Evolutionary conservation across 257 asterid species (phyloP).

Genomic region (Linderniella brevidens): DNA sequence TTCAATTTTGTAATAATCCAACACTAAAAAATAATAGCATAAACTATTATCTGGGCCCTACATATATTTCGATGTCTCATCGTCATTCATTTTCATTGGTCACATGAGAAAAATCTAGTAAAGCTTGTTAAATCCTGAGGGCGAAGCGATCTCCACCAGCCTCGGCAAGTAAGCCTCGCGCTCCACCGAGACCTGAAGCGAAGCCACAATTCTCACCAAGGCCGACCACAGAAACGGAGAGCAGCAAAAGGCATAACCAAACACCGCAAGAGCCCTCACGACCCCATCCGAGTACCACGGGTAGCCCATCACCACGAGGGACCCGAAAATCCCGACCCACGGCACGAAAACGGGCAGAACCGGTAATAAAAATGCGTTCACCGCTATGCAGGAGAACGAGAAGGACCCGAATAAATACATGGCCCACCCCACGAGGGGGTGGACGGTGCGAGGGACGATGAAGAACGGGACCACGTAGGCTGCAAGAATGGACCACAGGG

Average conservation of each 20-base stretch:
- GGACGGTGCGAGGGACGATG: slow-evolving; percentile 64
- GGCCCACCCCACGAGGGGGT: slow-evolving; percentile 76
- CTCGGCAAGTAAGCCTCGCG: slow-evolving; percentile 74
- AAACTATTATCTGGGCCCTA: no score
- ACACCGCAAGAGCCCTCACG: slow-evolving; percentile 53
- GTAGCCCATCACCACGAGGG: slow-evolving; percentile 67
- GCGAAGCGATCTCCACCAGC: slow-evolving; percentile 36
- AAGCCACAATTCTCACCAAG: slow-evolving; percentile 32
- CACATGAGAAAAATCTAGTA: no score
- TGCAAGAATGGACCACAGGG: slow-evolving; percentile 53
- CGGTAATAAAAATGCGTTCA: slow-evolving; percentile 53
- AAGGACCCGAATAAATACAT: slow-evolving; percentile 57
- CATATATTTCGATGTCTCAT: no score
- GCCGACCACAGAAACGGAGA: slow-evolving; percentile 48
- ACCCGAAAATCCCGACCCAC: slow-evolving; percentile 48
- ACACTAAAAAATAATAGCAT: no score
- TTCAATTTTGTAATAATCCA: no score
- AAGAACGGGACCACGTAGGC: slow-evolving; percentile 56
- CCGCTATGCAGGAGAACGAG: slow-evolving; percentile 37
- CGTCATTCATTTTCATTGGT: no score
- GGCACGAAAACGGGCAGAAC: slow-evolving; percentile 49
- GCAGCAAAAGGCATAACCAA: slow-evolving; percentile 58
- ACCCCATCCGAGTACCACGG: slow-evolving; percentile 80
- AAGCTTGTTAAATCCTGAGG: slow-evolving; percentile 52
- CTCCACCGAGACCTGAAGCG: slow-evolving; percentile 43